Evolutionary conservation across 208 protist genomes (phyloP).

Genomic region (Trypanosoma vivax): DNA sequence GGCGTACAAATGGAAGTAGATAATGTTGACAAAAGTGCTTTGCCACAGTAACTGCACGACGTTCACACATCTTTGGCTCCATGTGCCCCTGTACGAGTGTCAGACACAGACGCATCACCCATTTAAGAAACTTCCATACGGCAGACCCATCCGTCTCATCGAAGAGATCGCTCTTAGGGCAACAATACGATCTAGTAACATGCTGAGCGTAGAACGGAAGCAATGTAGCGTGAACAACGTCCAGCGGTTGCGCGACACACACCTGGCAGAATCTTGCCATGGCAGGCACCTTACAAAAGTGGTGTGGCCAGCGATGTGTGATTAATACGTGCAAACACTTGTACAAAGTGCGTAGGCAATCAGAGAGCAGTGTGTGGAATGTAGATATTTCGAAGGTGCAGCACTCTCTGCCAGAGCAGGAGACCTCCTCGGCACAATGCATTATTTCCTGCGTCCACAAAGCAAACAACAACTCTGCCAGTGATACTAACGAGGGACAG

Average conservation of each 20-base stretch:
- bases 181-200: conserved; percentile 13
- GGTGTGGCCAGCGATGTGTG: conserved; percentile 42
- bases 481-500: conserved; percentile 35
- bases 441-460: conserved; percentile 36
- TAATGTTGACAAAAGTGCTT: conserved; percentile 44
- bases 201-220: conserved; percentile 38
- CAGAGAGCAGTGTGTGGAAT: conserved; percentile 33
- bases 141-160: conserved; percentile 48
- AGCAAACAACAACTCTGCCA: conserved; percentile 37
- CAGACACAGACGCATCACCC: conserved; percentile 34
- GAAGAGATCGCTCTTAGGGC: conserved; percentile 47
- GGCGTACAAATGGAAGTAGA: conserved; percentile 30
- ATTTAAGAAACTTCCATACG: conserved; percentile 62
- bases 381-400: conserved; percentile 28
- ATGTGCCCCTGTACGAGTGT: conserved; percentile 59
- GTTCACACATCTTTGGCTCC: conserved; percentile 55
- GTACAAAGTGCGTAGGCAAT: conserved; percentile 63
- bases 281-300: conserved; percentile 44
- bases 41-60: conserved; percentile 37
- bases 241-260: conserved; percentile 31
- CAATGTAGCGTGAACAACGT: conserved; percentile 26
- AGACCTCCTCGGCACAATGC: neutral
- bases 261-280: conserved; percentile 46
- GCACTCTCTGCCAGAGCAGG: neutral
- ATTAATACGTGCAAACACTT: conserved; percentile 68